Evolutionary conservation across 164 flowering plant species (phyloP).

Genomic region (Berberis vulgaris): DNA sequence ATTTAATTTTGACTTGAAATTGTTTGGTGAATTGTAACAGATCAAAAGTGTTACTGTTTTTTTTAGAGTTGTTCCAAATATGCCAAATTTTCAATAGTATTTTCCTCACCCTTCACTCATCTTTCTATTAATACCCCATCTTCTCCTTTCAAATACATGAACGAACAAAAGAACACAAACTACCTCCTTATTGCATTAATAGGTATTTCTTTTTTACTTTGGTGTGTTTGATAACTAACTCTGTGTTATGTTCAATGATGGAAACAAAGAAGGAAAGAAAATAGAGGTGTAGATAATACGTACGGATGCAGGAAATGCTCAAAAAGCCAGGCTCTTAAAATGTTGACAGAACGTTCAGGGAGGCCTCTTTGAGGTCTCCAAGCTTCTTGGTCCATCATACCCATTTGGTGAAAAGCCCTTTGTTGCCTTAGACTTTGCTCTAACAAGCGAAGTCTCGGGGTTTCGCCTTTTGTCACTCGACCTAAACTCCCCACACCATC

Average conservation of each 20-base stretch:
- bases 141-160: too few relatives aligned
- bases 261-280: too few relatives aligned
- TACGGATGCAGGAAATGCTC: slow-evolving; percentile 99
- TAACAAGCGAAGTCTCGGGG: slow-evolving; percentile 73
- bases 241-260: background rate
- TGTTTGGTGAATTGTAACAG: too few relatives aligned
- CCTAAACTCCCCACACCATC: slow-evolving; percentile 43
- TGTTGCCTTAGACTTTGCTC: slow-evolving; percentile 94
- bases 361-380: slow-evolving; percentile 97
- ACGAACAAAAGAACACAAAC: too few relatives aligned
- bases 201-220: background rate
- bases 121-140: too few relatives aligned
- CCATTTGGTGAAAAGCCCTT: slow-evolving; percentile 82
- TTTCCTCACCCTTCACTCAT: too few relatives aligned
- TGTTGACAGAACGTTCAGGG: slow-evolving; percentile 92
- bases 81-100: too few relatives aligned
- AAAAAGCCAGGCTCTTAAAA: slow-evolving; percentile 95
- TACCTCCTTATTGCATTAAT: background rate
- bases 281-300: slow-evolving; percentile 15
- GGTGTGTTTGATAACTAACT: background rate
- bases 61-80: too few relatives aligned
- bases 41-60: too few relatives aligned
- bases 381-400: slow-evolving; percentile 95
- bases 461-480: slow-evolving; percentile 78
- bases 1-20: too few relatives aligned